Percentiles rank a stretch among this genome's conserved stretches.
Conservation (phyloP, 176 grass and related monocot genomes). For the Carex scoparia region DNA sequence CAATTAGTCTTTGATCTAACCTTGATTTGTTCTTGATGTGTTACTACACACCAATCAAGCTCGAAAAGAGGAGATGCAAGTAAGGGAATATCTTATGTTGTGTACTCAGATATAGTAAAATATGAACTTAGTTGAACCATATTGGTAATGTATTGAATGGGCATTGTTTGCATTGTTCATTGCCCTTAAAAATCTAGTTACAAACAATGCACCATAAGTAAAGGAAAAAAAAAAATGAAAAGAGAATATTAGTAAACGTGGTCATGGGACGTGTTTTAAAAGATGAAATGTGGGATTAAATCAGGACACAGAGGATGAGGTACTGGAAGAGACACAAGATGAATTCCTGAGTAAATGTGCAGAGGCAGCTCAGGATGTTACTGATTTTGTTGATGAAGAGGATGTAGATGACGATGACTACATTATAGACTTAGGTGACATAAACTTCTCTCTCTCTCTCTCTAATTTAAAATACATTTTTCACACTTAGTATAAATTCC, state of each 20-base stretch:
- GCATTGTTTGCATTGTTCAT: no score
- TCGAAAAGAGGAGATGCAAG: neutral
- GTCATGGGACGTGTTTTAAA: neutral
- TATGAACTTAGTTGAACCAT: neutral
- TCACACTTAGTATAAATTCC: neutral
- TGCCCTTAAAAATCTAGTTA: no score
- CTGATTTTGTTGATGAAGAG: slow-evolving; percentile 53
- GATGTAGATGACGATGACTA: slow-evolving; percentile 60
- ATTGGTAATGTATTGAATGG: neutral
- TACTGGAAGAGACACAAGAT: slow-evolving; percentile 66
- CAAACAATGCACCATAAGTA: no score
- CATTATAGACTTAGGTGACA: slow-evolving; percentile 63
- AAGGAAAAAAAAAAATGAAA: neutral
- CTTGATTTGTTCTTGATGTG: neutral
- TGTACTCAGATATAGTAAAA: neutral
- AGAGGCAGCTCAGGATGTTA: slow-evolving; percentile 38
- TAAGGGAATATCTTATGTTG: neutral
- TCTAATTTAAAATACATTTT: neutral
- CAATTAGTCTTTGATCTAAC: neutral
- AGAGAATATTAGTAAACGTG: neutral
- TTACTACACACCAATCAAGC: neutral
- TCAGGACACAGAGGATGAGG: slow-evolving; percentile 79
- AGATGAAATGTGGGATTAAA: slow-evolving; percentile 1
- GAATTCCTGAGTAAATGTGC: slow-evolving; percentile 80
- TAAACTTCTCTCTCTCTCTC: neutral